A percentile compares a stretch with the other conserved stretches of the same genome.
Evolutionary conservation across 1,284 basidiomycete species (phyloP).

Genomic region (Marasmius fiardii): DNA sequence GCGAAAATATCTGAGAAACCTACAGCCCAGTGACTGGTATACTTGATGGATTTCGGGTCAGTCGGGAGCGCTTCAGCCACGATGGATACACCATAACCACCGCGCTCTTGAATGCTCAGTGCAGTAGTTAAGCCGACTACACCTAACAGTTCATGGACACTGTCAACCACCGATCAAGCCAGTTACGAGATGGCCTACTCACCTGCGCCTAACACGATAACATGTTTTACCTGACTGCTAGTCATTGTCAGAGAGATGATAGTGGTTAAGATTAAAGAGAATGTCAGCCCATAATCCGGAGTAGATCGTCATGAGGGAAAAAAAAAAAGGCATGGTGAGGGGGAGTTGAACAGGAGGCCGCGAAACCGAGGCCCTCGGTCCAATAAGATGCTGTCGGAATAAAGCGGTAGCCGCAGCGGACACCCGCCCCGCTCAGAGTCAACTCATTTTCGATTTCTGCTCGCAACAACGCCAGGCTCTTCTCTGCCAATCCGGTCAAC

Average conservation of each 20-base stretch:
- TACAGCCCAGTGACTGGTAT: conserved; percentile 71
- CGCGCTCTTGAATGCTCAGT: conserved; percentile 57
- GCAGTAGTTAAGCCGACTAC: conserved; percentile 74
- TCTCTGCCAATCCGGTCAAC: no score
- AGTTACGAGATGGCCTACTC: background rate
- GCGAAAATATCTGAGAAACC: conserved; percentile 17
- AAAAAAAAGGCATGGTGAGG: background rate
- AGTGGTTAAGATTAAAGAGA: no score
- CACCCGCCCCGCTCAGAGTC: no score
- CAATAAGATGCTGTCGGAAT: background rate
- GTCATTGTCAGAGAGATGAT: no score
- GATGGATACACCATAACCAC: conserved; percentile 54
- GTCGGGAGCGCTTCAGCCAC: conserved; percentile 58
- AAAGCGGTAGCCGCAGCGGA: background rate
- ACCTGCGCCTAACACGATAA: conserved; percentile 38
- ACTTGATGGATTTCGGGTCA: conserved; percentile 52
- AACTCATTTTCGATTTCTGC: no score
- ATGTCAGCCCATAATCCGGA: no score
- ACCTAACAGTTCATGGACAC: conserved; percentile 38
- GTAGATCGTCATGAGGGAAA: no score
- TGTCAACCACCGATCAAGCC: no score
- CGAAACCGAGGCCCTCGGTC: background rate
- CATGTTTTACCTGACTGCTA: conserved; percentile 17
- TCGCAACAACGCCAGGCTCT: no score
- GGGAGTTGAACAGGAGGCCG: background rate